Base-by-base conservation (phyloP, 2,329 filamentous ascomycete genomes). In the Grosmannia huntii region DNA sequence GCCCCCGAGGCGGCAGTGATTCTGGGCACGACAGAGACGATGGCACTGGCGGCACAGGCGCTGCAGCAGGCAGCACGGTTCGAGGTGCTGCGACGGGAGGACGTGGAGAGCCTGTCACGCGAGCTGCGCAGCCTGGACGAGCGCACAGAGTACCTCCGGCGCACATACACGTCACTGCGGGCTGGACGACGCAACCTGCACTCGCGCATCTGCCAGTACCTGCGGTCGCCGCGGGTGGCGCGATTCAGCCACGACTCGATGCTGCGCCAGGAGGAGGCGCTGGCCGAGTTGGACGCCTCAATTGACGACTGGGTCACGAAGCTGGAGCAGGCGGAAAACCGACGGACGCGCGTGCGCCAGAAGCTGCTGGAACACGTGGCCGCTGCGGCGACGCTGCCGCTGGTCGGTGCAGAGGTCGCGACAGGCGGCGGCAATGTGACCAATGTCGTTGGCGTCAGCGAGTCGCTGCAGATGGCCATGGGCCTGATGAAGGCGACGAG, bases 301-400 rank as follows among this genome's bases (percentile, higher is more conserved):
- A 91, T 92, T 62, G 88, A 91, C 65, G 86, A 90, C 67, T 91
- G 88, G 85, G 83, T 88, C 54, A 76, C 73, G 64, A 91, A 91
- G 72, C 79, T 91, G n/a, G 88, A 91, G 66, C 80, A 86, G 62
- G 86, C 87, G 11, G 88, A 92, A 69, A 89, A 90, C 67, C 78
- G 88, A 66, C 83, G 87, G 48, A 85, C 83, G 19, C 79, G 86
- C 7, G 83, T 92, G 51, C 81, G 87, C 44, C 87, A 91, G 68
- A 92, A 90, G 75, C 75, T 92, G 14, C 78, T 92, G 4, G 87
- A 92, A 70, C 88, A 92, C 66, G 84, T 91, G 56, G 87, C 88
- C 53, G 88, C 86, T 19, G 85, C 87, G 2, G 73, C 81, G 56
- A 81, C 80, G 7, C 73, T 86, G 14, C 53, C 54, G 10, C 28